Evolutionary conservation across 2,329 filamentous ascomycete genomes (phyloP).

Genomic region (Xylaria sp.): DNA sequence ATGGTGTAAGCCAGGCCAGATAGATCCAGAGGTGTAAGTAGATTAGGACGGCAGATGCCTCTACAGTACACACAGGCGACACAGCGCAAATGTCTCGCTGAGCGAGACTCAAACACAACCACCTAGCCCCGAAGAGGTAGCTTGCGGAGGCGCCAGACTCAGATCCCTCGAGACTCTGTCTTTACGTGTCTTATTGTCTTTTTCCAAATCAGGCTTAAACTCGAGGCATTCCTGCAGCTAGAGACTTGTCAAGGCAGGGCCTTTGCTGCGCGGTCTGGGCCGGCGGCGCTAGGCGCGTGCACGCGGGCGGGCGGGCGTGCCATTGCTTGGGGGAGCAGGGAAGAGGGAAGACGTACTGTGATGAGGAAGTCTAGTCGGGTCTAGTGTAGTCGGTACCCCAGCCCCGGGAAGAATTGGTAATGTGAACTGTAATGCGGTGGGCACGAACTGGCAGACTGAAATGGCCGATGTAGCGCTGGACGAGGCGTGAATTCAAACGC

Average conservation of each 20-base stretch:
- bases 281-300: constrained; percentile 23
- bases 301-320: constrained; percentile 9
- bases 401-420: background rate
- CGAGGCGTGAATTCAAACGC: constrained; percentile 21
- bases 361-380: no score
- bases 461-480: constrained; percentile 13
- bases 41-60: background rate
- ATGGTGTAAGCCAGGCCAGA: constrained; percentile 6
- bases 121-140: constrained; percentile 9
- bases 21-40: background rate
- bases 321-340: constrained; percentile 9
- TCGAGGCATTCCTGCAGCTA: constrained; percentile 23
- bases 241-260: constrained; percentile 11
- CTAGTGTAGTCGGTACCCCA: constrained; percentile 14
- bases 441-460: constrained; percentile 7
- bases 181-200: constrained; percentile 22
- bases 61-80: constrained; percentile 12
- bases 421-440: constrained; percentile 10
- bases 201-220: constrained; percentile 23
- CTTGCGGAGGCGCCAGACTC: constrained; percentile 6
- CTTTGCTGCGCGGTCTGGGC: constrained; percentile 23
- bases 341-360: background rate
- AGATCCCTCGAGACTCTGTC: constrained; percentile 19
- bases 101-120: constrained; percentile 16
- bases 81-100: constrained; percentile 18